Conservation (phyloP, 441 rosid species). For the Erodium texanum region DNA sequence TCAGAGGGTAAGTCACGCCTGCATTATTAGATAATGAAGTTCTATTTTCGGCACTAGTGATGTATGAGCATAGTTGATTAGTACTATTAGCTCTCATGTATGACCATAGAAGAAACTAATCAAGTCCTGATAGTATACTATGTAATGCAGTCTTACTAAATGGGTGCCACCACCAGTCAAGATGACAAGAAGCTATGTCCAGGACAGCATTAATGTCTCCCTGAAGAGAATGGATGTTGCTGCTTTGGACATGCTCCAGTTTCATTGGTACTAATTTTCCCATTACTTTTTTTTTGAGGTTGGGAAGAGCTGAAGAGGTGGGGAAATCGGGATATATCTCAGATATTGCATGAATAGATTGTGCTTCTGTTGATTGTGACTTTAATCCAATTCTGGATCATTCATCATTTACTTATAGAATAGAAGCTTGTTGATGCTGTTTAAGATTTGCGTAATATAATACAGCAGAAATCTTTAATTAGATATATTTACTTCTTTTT, state of each 20-base stretch:
- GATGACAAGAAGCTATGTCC: conserved; percentile 71
- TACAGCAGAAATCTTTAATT: background rate
- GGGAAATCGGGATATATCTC: background rate
- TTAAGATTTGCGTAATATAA: background rate
- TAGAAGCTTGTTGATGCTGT: background rate
- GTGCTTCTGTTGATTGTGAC: background rate
- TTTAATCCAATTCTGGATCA: background rate
- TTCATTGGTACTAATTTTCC: conserved; percentile 58
- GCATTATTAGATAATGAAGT: background rate
- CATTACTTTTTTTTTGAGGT: background rate
- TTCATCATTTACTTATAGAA: background rate
- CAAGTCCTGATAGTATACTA: background rate
- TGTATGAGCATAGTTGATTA: conserved; percentile 6
- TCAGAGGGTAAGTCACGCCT: conserved; percentile 59
- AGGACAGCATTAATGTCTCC: conserved; percentile 58
- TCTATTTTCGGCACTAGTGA: background rate
- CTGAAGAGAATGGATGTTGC: conserved; percentile 92
- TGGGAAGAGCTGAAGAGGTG: background rate
- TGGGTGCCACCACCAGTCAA: conserved; percentile 97
- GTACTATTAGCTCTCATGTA: background rate
- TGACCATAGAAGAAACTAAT: background rate
- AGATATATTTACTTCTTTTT: too few species aligned
- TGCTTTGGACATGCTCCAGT: conserved; percentile 91
- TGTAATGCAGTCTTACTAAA: conserved; percentile 68
- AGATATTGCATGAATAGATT: background rate